Base-by-base conservation (phyloP, 2,329 filamentous ascomycete species). In the Penicillium sp. region DNA sequence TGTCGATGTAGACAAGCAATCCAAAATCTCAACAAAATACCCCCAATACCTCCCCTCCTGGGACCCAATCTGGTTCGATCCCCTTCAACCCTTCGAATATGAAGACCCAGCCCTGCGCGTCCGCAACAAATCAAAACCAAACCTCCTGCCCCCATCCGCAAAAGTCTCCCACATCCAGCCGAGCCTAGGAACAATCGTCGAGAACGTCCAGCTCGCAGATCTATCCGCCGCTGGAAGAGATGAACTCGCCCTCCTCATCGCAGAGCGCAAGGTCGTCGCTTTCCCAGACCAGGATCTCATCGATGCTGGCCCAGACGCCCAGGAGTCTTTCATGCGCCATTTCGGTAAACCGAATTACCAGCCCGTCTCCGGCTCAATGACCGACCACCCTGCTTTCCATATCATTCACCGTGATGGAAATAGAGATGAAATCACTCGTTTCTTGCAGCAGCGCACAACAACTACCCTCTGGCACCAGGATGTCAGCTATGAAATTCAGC, bases 221-320 rank as follows among this genome's bases (percentile, higher is more conserved):
- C 75, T 83, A 8, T 77, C 75, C 1, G 74, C 79, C 42, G 69
- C 75, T 7, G 78, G 78, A 45, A 81, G 81, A 53, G 79, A 83
- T 55, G 81, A 82, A 63, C 77, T 83, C 12, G 81, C 79, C 1
- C 83, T 88, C 23, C 86, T 89, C 61, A 88, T 92, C 12, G 87
- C 90, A 12, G 82, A 91, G 75, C 85, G 89, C 59, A 80, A 79
- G 51, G 78, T 82, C 17, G 74, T 80, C 13, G 79, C 80, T 35
- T 82, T 82, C 69, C 78, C 79, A n/a, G 73, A 81, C 35, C 78
- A 82, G 58, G 79, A 83, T 55, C 74, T 81, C 48, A 76, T 80
- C 27, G 74, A 78, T 58, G 74, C 74, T 19, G 77, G 78, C 8
- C 77, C 77, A 4, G 73, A 71, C 5, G 68, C 66, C 13, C 78